Evolutionary conservation across 768 basidiomycete species (phyloP), one percentile per base, ranked within the genome.

Genomic region (Albatrellus ellisii): DNA sequence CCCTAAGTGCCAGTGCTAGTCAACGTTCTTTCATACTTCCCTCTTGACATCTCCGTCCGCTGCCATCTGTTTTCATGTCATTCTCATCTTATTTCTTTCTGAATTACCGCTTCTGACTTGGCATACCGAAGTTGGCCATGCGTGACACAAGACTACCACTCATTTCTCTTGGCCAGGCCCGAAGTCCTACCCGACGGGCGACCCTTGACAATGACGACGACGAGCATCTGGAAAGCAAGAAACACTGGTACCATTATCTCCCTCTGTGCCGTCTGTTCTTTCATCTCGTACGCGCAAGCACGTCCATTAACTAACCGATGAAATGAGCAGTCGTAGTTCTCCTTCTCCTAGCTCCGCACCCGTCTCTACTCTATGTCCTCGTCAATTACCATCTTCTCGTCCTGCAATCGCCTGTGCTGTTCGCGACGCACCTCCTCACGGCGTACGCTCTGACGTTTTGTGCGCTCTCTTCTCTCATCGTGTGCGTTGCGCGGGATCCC

Each of bases 401-500:
- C 9, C 59, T 76, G 6, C 60, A 72, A 37, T 60, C 66, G 27
- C 64, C 72, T 3, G 34, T 60, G 12, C 53, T 61, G 27, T 78
- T 80, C 49, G 39, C 62, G 10, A 51, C 63, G 0, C 84, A 88
- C 53, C 60, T 85, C 1, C 27, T 68, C n/a, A 54, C 66, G 43
- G 72, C 70, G 15, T 85, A 82, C 54, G 62, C 70, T 34, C 67
- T 89, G 28, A 73, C 75, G 1, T 79, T 88, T 55, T 59, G 81
- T 56, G 70, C 73, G 11, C 70, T 82, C 52, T 76, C 73, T 6
- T 83, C 85, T 12, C 72, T 89, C 48, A 76, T 84, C 39, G 68
- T 81, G 31, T 79, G 79, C 47, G 62, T 84, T 29, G 70, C 63
- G 22, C 72, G 86, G 45, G 82, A 89, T 57, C 87, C 86, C 10